Base-by-base conservation (phyloP, 495 filamentous ascomycete species). In the Penicillium odoratum region DNA sequence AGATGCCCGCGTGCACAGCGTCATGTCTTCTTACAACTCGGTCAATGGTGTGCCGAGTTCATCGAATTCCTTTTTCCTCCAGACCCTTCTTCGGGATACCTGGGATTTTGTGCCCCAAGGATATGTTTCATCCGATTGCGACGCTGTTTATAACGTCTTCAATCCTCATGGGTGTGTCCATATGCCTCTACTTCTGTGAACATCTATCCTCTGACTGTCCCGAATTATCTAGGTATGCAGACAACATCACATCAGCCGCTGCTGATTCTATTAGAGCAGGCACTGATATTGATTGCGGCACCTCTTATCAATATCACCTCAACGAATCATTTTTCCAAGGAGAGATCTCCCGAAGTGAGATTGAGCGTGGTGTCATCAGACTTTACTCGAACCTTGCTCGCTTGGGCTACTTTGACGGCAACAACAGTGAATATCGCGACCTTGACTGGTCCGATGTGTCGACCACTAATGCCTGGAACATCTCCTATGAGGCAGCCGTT, bases 11-110 rank as follows among this genome's bases (percentile, higher is more conserved):
- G 83, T 80, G 5, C 71, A 78, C 49, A 81, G 79, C 42, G 69
- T 84, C 21, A 85, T 87, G 84, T 84, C 83, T 48, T 81, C 79
- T 5, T 87, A 87, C 61, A 86, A 85, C 61, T 72, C 83, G 0
- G 80, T 87, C 21, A 85, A 86, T 49, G 84, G 84, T 1, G 77
- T 84, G 1, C 84, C 84, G 2, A 75, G 77, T 34, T 85, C 82
- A 43, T 75, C 81, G 4, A 80, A 83, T 51, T 67, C 75, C 1
- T 87, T 81, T 65, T 69, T 86, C 18, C 74, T 87, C 0, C 75
- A 86, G 56, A 83, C 79, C 0, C 69, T 87, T 10, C 73, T 87
- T 0, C 79, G 84, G 5, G 81, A 83, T 53, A 78, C 58, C n/a
- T 76, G 72, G 63, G 60, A 58, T 16, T 76, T 76, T 51, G 63